A percentile compares a stretch with the other conserved stretches of the same genome.
phyloP scores from a whole-genome alignment of 2,329 filamentous ascomycete species.

The Phaeosphaeria sp. region DNA sequence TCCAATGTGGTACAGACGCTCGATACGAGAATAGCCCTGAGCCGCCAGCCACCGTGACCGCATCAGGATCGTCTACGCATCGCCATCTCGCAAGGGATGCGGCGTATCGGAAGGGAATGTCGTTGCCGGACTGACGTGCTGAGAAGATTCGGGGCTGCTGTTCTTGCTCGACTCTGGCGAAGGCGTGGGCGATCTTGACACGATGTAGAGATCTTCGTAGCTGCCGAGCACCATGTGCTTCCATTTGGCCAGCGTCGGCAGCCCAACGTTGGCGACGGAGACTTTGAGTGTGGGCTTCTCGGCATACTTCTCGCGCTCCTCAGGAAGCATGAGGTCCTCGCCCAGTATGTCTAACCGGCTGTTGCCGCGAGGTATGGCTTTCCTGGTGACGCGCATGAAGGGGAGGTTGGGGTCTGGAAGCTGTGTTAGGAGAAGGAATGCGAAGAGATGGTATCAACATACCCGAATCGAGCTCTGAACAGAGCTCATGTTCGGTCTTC shows the following conservation, averaged over 20 bases:
- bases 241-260: slow-evolving; percentile 55
- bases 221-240: slow-evolving; percentile 54
- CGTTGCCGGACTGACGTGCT: slow-evolving; percentile 44
- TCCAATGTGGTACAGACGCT: slow-evolving; percentile 6
- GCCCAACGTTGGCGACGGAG: slow-evolving; percentile 56
- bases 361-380: slow-evolving; percentile 54
- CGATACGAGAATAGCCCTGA: slow-evolving; percentile 14
- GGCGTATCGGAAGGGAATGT: slow-evolving; percentile 41
- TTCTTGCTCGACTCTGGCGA: slow-evolving; percentile 46
- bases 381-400: slow-evolving; percentile 54
- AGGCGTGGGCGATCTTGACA: slow-evolving; percentile 50
- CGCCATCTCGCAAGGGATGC: slow-evolving; percentile 30
- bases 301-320: slow-evolving; percentile 46
- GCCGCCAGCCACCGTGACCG: background rate
- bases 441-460: slow-evolving; percentile 15
- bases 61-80: slow-evolving; percentile 12
- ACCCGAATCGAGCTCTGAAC: slow-evolving; percentile 47
- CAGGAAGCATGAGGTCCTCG: slow-evolving; percentile 51
- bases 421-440: slow-evolving; percentile 22
- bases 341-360: slow-evolving; percentile 55
- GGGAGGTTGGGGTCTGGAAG: slow-evolving; percentile 48
- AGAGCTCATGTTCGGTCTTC: slow-evolving; percentile 54
- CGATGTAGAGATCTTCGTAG: slow-evolving; percentile 58
- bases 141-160: slow-evolving; percentile 46
- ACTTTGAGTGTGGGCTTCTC: slow-evolving; percentile 56